These are phyloP conservation scores for Exserohilum turcica DNA, from an alignment of 2,329 filamentous ascomycete species.

Conservation along the genomic window DNA sequence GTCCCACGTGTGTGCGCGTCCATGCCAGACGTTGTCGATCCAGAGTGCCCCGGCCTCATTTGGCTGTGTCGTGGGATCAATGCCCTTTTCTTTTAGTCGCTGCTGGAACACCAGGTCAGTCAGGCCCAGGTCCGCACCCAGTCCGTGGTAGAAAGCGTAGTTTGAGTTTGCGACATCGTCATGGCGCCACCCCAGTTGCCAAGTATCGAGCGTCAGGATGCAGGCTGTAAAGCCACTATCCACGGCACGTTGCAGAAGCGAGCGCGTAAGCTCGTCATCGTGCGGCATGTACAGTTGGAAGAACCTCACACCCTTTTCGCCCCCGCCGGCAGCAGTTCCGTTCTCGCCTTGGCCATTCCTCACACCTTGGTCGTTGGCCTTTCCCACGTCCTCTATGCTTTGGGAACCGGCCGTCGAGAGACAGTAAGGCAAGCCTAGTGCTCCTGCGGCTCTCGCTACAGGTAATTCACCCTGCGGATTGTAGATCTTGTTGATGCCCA, in stretches of 20 bases:
- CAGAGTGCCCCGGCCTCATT: constrained; percentile 63
- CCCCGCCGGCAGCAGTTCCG: constrained; percentile 8
- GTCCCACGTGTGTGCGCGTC: constrained; percentile 66
- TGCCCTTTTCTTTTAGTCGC: constrained; percentile 56
- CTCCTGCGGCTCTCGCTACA: constrained; percentile 64
- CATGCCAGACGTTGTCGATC: constrained; percentile 71
- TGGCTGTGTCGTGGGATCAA: constrained; percentile 59
- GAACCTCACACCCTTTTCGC: constrained; percentile 53
- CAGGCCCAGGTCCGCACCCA: constrained; percentile 64
- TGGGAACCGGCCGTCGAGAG: constrained; percentile 63
- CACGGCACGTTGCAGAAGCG: constrained; percentile 61
- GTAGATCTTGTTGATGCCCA: constrained; percentile 71
- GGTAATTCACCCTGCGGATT: constrained; percentile 62
- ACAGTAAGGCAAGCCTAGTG: constrained; percentile 64
- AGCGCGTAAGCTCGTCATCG: constrained; percentile 64
- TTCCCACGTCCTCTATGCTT: constrained; percentile 63
- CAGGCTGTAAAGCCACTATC: constrained; percentile 62
- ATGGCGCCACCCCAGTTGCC: constrained; percentile 67
- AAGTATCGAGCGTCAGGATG: constrained; percentile 67
- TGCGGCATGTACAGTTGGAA: constrained; percentile 70
- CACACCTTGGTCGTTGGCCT: constrained; percentile 56
- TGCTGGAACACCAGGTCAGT: constrained; percentile 64
- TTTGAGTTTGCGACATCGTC: constrained; percentile 62
- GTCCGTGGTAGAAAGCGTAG: constrained; percentile 67
- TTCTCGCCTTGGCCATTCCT: constrained; percentile 1